Conservation (phyloP, 495 filamentous ascomycete species). For the Tuber indicum region DNA sequence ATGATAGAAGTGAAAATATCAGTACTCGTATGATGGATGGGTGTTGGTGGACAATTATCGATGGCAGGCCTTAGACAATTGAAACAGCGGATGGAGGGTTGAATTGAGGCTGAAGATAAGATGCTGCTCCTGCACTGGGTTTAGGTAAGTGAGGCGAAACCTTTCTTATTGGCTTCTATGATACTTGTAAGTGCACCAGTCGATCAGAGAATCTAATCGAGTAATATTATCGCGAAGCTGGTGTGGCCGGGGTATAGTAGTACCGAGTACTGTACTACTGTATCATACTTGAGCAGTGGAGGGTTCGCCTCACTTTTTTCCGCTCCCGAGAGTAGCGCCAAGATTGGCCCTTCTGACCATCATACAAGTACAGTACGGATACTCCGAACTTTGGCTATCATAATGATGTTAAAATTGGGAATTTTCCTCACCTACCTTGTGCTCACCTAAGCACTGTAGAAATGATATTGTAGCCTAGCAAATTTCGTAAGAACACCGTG, state of each 20-base stretch:
- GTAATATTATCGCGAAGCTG: background rate
- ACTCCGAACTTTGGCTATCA: background rate
- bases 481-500: background rate
- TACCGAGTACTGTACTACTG: no score
- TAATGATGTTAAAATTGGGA: background rate
- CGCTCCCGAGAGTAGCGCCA: background rate
- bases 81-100: conserved; percentile 13
- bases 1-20: conserved; percentile 1
- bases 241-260: background rate
- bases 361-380: background rate
- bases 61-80: conserved; percentile 8
- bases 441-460: background rate
- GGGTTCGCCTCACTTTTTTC: background rate
- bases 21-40: conserved; percentile 11
- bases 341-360: background rate
- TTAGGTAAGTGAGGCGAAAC: background rate
- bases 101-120: conserved; percentile 26
- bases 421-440: background rate
- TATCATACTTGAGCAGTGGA: background rate
- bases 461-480: background rate
- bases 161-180: background rate
- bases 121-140: background rate
- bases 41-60: background rate
- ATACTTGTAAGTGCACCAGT: background rate
- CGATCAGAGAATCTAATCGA: background rate